Conservation (phyloP, 805 yeast genomes). For the Lipomyces yamadae region DNA sequence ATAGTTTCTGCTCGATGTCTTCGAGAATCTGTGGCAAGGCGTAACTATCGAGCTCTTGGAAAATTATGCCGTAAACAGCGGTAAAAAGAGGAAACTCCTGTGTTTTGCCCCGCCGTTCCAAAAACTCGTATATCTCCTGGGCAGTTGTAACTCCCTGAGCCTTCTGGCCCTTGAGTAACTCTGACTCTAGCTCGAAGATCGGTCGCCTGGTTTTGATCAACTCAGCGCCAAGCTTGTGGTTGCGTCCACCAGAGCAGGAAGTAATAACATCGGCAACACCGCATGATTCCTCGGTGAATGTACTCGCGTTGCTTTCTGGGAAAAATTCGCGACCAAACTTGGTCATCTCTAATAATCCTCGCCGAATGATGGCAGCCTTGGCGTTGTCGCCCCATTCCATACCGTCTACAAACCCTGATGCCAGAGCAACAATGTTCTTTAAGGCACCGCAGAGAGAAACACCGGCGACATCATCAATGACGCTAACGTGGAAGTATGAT, state of each 20-base stretch:
- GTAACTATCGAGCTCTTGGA: constrained; percentile 57
- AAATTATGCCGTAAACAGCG: constrained; percentile 82
- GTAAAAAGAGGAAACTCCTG: constrained; percentile 81
- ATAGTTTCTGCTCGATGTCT: constrained; percentile 17
- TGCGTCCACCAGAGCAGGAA: constrained; percentile 97
- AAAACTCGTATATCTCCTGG: constrained; percentile 86
- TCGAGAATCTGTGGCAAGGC: constrained; percentile 33
- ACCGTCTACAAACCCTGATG: constrained; percentile 97
- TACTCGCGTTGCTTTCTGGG: constrained; percentile 69
- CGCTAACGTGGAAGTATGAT: constrained; percentile 96
- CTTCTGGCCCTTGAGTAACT: constrained; percentile 88
- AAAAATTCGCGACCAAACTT: constrained; percentile 81
- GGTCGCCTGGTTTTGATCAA: constrained; percentile 57
- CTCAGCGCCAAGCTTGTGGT: constrained; percentile 67
- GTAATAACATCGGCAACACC: constrained; percentile 99
- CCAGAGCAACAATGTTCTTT: constrained; percentile 93
- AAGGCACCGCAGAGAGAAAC: constrained; percentile 96
- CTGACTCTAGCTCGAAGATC: constrained; percentile 83
- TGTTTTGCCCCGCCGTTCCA: constrained; percentile 56
- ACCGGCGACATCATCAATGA: constrained; percentile 91
- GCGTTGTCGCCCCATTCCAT: constrained; percentile 99
- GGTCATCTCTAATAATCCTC: constrained; percentile 89
- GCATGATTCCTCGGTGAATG: constrained; percentile 91
- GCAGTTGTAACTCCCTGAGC: constrained; percentile 95
- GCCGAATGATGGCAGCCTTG: constrained; percentile 95